A percentile compares a stretch with the other conserved stretches of the same genome.
These are phyloP conservation scores for Colletotrichum neosansevieriae DNA, from an alignment of 2,329 filamentous ascomycete species.

Conservation along the genomic window DNA sequence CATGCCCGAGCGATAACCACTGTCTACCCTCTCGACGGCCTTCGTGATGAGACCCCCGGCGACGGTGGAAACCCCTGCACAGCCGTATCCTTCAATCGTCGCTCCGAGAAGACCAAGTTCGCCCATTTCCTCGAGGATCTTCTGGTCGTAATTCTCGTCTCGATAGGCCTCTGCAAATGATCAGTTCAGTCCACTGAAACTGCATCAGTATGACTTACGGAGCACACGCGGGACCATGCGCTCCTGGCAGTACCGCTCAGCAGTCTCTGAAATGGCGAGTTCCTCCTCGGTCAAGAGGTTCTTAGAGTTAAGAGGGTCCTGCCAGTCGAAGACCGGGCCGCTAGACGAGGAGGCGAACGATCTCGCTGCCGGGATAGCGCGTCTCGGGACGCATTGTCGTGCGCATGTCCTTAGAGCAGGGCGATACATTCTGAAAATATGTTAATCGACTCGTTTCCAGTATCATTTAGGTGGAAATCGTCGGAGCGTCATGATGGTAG, in stretches of 20 bases:
- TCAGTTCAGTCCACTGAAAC: slow-evolving; percentile 8
- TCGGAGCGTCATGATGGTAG: slow-evolving; percentile 9
- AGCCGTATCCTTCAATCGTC: slow-evolving; percentile 88
- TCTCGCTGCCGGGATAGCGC: slow-evolving; percentile 42
- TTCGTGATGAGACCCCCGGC: slow-evolving; percentile 91
- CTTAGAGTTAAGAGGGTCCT: slow-evolving; percentile 83
- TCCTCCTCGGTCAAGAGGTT: slow-evolving; percentile 91
- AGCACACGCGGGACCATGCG: slow-evolving; percentile 86
- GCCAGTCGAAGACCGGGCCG: slow-evolving; percentile 80
- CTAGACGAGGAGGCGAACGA: slow-evolving; percentile 52
- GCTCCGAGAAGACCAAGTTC: slow-evolving; percentile 89
- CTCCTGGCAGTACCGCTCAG: slow-evolving; percentile 95
- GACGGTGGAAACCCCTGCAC: slow-evolving; percentile 88
- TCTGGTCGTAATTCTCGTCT: slow-evolving; percentile 86
- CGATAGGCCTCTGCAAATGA: slow-evolving; percentile 77
- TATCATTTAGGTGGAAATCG: slow-evolving; percentile 3
- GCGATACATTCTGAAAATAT: slow-evolving; percentile 22
- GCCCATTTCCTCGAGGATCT: slow-evolving; percentile 92
- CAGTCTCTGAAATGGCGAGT: slow-evolving; percentile 87
- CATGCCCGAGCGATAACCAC: slow-evolving; percentile 92
- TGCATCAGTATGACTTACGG: slow-evolving; percentile 65
- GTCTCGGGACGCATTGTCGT: slow-evolving; percentile 38
- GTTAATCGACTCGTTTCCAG: slow-evolving; percentile 18
- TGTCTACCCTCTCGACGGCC: slow-evolving; percentile 91
- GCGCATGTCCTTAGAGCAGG: slow-evolving; percentile 28